Evolutionary conservation across 345 rosid genomes (phyloP), one percentile per base, ranked within the genome.

Genomic region (Salix suchowensis): DNA sequence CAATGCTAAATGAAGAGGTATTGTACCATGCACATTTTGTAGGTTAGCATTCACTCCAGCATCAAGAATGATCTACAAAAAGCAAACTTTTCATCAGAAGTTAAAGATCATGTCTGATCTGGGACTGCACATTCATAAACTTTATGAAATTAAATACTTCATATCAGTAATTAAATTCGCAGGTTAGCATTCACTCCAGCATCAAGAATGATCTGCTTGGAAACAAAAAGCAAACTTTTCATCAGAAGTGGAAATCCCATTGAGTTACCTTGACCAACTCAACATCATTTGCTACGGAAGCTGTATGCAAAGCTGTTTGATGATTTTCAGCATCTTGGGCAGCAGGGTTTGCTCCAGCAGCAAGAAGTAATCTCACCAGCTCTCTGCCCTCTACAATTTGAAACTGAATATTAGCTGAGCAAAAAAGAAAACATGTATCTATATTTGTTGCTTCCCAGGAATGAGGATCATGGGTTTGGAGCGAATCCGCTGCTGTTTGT

Each of bases 11-110:
- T 96, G 99, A 80, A 96, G 96, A 67, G 98, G 98, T 79, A 89
- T 93, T 42, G 96, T 89, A 82, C 91, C 91, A 75, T 90, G 97
- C 81, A 88, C 86, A 82, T 93, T 94, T 71, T 89, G 89, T 75
- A 93, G 87, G 83, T 96, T 90, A 67, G 90, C 97, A 86, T 89
- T 93, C 80, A 96, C 99, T 84, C 97, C 99, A 86, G 94, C 93
- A 83, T 89, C 91, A 44, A 96, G 97, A 83, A 96, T 92, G 76
- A 92, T 91, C 99, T 96, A 77, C 14, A 79, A 52, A 70, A n/a
- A 26, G 30, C 26, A 50, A 5, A 15, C 8, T 66, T 15, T 37
- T 26, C 18, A 32, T 66, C n/a, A 66, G 42, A 32, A 66, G 15
- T 32, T 32, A 13, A 28, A 26, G 67, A 10, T 5, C n/a, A 55